These are phyloP conservation scores for Drosera capensis DNA, from an alignment of 148 eudicot species.

Conservation along the genomic window DNA sequence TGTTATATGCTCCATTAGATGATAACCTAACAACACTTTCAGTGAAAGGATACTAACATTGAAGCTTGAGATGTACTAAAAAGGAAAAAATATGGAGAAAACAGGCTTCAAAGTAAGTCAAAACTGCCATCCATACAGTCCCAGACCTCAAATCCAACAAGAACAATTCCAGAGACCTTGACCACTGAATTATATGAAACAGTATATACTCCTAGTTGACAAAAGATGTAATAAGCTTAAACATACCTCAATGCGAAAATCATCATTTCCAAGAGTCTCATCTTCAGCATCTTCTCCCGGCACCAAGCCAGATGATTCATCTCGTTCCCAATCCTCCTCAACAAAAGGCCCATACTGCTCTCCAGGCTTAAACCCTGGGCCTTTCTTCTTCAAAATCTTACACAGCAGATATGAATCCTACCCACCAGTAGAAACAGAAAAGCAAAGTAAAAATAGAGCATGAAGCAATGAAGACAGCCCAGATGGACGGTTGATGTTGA, in stretches of 20 bases:
- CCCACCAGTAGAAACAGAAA: background rate
- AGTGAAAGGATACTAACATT: too few species aligned
- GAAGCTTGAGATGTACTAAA: too few species aligned
- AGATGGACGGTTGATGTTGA: background rate
- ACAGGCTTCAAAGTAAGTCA: too few species aligned
- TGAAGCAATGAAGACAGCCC: background rate
- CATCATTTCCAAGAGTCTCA: slow-evolving; percentile 45
- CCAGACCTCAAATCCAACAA: too few species aligned
- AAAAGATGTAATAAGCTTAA: slow-evolving; percentile 5
- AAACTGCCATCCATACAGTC: too few species aligned
- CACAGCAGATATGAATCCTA: slow-evolving; percentile 74
- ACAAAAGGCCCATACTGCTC: slow-evolving; percentile 80
- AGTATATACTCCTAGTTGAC: too few species aligned
- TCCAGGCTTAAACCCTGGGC: slow-evolving; percentile 67
- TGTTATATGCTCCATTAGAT: too few species aligned
- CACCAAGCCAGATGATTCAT: slow-evolving; percentile 31
- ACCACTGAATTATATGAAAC: too few species aligned
- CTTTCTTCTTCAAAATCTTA: slow-evolving; percentile 76
- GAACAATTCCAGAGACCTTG: too few species aligned
- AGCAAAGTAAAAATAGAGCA: background rate
- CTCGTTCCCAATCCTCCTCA: slow-evolving; percentile 72
- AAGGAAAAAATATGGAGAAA: too few species aligned
- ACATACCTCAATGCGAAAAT: slow-evolving; percentile 33
- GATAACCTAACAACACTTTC: too few species aligned
- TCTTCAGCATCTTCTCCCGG: slow-evolving; percentile 67